phyloP scores from a whole-genome alignment of 2,329 filamentous ascomycete species.

The Diaporthe australafricana region DNA sequence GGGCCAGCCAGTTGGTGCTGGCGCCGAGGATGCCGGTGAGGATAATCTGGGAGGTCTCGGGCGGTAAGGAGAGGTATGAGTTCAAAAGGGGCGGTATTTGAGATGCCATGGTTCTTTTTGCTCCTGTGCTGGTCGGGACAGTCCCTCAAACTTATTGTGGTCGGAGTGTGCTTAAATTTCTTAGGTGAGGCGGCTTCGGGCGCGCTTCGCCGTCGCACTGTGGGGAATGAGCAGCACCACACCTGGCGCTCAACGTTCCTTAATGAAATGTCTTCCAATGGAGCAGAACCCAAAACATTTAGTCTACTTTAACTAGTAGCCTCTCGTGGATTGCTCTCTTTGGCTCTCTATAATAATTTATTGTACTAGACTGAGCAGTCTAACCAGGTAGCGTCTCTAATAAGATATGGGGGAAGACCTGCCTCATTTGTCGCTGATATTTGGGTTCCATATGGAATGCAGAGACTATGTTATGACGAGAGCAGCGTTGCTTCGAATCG shows the following conservation, averaged over 20 bases:
- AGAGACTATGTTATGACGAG: too few relatives aligned
- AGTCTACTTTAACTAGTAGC: too few relatives aligned
- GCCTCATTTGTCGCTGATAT: too few relatives aligned
- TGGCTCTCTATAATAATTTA: too few relatives aligned
- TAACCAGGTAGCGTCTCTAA: too few relatives aligned
- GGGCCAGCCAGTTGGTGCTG: constrained; percentile 73
- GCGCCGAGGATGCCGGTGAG: constrained; percentile 76
- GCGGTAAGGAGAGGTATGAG: constrained; percentile 70
- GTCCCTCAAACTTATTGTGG: background rate
- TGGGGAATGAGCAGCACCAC: constrained; percentile 3
- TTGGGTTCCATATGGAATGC: too few relatives aligned
- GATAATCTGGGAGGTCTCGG: constrained; percentile 70
- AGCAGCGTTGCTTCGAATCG: too few relatives aligned
- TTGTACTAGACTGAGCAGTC: too few relatives aligned
- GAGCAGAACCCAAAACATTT: too few relatives aligned
- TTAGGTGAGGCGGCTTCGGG: background rate
- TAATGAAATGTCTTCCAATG: too few relatives aligned
- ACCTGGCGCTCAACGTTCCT: background rate
- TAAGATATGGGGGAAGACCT: too few relatives aligned
- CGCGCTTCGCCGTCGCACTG: background rate
- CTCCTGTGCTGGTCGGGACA: background rate
- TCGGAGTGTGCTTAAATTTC: constrained; percentile 20
- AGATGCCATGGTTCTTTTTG: constrained; percentile 27
- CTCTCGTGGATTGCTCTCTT: too few relatives aligned
- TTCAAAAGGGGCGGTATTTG: constrained; percentile 72